Base-by-base conservation (phyloP, 768 basidiomycete species). In the Leccinum incarnatum region DNA sequence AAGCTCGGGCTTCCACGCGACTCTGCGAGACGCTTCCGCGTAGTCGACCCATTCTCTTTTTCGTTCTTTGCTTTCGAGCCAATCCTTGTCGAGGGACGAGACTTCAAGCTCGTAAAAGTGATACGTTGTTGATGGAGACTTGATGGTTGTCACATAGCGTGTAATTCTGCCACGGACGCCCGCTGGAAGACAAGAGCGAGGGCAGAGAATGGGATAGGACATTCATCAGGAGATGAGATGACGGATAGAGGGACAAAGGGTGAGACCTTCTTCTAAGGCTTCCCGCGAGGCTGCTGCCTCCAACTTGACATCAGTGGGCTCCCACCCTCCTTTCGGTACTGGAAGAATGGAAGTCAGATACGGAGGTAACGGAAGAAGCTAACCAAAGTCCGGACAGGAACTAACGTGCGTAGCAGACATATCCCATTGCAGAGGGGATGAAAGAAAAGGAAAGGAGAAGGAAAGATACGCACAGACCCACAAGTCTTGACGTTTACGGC, bases 311-410 rank as follows among this genome's bases (percentile, higher is more conserved):
- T 94, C 92, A 57, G 87, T 81, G 65, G 84, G 78, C 76, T 94
- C 92, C 87, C 87, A 94, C 71, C 92, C 92, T 74, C 92, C 92
- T 80, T 94, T 94, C n/a, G 92, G 92, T 69, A 94, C 92, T 93
- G 70, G 55, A 59, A 56, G 60, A 51, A 53, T 25, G 9, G 27
- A 56, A 27, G 61, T 60, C 48, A 62, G 63, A 34, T 25, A 17
- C n/a, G 36, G 48, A 51, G 53, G 23, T 15, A 53, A 60, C 10
- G 30, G 15, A 17, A 52, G 12, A 48, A 57, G 10, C 11, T 4
- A 29, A 54, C 42, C 14, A 57, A 53, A 46, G 23, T 42, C 19
- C 19, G 10, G 47, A 36, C 46, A 45, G 54, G 47, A 51, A 54
- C 51, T 27, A 17, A 59, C 47, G 30, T 47, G 46, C 37, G 42